phyloP scores from a whole-genome alignment of 805 yeast species.

The Wickerhamomyces xylosicus region DNA sequence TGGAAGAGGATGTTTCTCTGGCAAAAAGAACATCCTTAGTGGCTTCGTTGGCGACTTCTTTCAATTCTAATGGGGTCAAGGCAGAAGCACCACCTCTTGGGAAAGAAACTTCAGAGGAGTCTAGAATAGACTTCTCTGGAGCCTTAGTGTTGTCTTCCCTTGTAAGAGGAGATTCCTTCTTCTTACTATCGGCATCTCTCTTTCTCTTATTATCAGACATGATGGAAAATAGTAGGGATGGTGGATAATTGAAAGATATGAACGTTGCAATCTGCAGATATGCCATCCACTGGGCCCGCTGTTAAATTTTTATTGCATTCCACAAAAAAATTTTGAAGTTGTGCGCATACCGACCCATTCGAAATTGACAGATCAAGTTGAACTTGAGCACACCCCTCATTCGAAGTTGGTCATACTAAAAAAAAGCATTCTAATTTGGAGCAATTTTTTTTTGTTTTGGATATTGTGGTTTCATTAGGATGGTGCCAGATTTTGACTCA shows the following conservation, averaged over 20 bases:
- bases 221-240: not conserved
- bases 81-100: slow-evolving; percentile 95
- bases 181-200: slow-evolving; percentile 30
- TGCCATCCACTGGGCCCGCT: not conserved
- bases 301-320: slow-evolving; percentile 1
- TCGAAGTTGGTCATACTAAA: too few species aligned
- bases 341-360: slow-evolving; percentile 14
- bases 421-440: too few species aligned
- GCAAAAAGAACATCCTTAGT: slow-evolving; percentile 76
- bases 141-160: slow-evolving; percentile 30
- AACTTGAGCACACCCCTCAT: too few species aligned
- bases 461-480: too few species aligned
- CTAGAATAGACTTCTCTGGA: slow-evolving; percentile 26
- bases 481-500: too few species aligned
- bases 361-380: slow-evolving; percentile 18
- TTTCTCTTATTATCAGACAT: slow-evolving; percentile 32
- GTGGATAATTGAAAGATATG: not conserved
- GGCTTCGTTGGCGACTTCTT: slow-evolving; percentile 89
- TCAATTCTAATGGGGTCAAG: slow-evolving; percentile 81
- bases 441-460: too few species aligned
- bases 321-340: slow-evolving; percentile 10
- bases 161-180: slow-evolving; percentile 27
- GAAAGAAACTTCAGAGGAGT: slow-evolving; percentile 37
- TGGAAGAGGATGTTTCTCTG: slow-evolving; percentile 9
- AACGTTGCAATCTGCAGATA: too few species aligned